Evolutionary conservation across 208 protist genomes (phyloP).

Genomic region (Acanthamoeba castellanii): DNA sequence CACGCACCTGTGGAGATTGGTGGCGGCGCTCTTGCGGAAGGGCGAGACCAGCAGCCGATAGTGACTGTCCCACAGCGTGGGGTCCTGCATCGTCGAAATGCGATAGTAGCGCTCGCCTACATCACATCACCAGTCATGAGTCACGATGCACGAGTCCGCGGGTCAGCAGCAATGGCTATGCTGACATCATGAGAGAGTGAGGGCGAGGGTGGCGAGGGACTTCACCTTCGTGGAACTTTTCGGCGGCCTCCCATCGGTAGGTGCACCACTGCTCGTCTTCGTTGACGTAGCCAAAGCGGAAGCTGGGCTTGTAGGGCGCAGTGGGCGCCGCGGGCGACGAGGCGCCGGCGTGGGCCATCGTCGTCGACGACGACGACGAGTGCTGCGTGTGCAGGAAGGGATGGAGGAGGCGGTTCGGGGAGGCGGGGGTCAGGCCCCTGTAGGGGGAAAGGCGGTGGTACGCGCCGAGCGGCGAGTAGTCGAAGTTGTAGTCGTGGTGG

Average conservation of each 20-base stretch:
- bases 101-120: neutral
- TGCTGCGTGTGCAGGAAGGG: no score
- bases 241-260: neutral
- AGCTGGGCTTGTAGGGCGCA: neutral
- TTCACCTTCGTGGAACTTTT: conserved; percentile 17
- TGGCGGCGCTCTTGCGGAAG: neutral
- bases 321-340: neutral
- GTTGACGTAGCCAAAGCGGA: conserved; percentile 20
- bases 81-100: neutral
- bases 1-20: neutral
- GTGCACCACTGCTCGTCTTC: neutral
- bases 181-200: neutral
- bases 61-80: neutral
- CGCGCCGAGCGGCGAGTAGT: neutral
- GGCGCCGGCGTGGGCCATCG: neutral
- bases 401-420: no score
- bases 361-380: neutral
- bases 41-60: neutral
- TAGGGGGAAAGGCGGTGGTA: no score
- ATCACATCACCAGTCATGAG: neutral
- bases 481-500: neutral
- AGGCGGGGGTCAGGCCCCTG: neutral
- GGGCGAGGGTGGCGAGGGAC: neutral
- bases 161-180: neutral
- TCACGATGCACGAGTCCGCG: neutral